Conservation (phyloP, 208 protist species). For the Crithidia fasciculata region DNA sequence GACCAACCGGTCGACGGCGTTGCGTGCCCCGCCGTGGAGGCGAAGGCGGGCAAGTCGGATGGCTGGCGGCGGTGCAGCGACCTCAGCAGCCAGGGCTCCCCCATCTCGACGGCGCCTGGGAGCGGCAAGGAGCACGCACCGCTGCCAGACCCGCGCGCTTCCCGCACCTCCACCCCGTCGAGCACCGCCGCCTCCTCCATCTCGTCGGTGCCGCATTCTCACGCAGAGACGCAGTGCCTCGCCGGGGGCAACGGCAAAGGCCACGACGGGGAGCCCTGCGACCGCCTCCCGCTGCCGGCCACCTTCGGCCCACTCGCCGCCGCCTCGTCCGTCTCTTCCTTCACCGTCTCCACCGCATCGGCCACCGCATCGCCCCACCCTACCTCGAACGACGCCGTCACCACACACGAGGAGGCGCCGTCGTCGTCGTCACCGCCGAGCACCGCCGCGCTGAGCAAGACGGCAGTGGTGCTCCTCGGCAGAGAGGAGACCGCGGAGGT, state of each 20-base stretch:
- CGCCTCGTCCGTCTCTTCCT: constrained; percentile 8
- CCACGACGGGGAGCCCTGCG: background rate
- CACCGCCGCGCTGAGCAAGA: background rate
- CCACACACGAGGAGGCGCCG: background rate
- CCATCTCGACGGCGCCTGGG: no score
- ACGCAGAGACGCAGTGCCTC: constrained; percentile 22
- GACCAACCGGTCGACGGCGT: no score
- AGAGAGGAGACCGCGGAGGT: background rate
- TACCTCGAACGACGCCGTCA: background rate
- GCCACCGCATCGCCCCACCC: constrained; percentile 5
- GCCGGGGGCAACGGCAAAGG: background rate
- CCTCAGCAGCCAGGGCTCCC: background rate
- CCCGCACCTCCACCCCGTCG: background rate
- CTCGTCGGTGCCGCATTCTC: constrained; percentile 9
- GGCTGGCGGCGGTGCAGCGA: background rate
- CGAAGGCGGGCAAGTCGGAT: background rate
- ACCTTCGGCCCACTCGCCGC: background rate
- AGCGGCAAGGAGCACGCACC: no score
- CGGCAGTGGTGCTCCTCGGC: background rate
- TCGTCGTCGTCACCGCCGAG: background rate
- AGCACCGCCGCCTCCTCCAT: background rate
- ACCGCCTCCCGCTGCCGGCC: constrained; percentile 12
- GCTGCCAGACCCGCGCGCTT: no score
- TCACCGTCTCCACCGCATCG: constrained; percentile 14
- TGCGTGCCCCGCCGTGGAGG: no score